phyloP scores from a whole-genome alignment of 441 rosid genomes.

The Arabidopsis hybrid region DNA sequence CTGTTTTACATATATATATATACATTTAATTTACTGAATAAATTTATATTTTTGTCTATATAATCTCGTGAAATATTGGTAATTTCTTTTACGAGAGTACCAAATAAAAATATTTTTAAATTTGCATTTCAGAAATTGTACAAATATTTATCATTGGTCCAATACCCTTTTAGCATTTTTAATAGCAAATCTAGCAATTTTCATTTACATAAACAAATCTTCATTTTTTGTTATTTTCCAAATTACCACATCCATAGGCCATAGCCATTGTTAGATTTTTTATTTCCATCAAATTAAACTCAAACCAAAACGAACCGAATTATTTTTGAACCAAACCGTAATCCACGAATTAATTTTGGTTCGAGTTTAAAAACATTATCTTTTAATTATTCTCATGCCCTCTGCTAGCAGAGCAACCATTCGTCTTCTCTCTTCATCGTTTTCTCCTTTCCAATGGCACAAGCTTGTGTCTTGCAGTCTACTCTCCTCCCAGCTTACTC shows the following conservation, averaged over 20 bases:
- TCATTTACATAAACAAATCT: neutral
- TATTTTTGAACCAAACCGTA: conserved; percentile 10
- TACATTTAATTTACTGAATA: no score
- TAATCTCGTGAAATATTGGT: no score
- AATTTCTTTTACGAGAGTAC: neutral
- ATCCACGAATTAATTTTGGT: conserved; percentile 3
- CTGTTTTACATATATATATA: no score
- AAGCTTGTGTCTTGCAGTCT: conserved; percentile 61
- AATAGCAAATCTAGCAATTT: neutral
- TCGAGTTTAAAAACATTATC: neutral
- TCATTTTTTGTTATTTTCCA: neutral
- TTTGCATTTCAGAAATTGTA: neutral
- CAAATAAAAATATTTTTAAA: neutral
- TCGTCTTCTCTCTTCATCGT: conserved; percentile 26
- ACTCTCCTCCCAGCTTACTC: conserved; percentile 58
- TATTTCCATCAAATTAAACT: neutral
- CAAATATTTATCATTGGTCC: no score
- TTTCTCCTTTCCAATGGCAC: conserved; percentile 56
- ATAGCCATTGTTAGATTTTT: neutral
- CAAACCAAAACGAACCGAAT: conserved; percentile 19
- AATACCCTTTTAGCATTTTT: no score
- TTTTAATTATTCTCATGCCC: no score
- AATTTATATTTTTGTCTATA: no score
- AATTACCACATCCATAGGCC: neutral
- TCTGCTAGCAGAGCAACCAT: conserved; percentile 24